phyloP scores from a whole-genome alignment of 108 stramenopile genomes.

The Fragilaria radians region DNA sequence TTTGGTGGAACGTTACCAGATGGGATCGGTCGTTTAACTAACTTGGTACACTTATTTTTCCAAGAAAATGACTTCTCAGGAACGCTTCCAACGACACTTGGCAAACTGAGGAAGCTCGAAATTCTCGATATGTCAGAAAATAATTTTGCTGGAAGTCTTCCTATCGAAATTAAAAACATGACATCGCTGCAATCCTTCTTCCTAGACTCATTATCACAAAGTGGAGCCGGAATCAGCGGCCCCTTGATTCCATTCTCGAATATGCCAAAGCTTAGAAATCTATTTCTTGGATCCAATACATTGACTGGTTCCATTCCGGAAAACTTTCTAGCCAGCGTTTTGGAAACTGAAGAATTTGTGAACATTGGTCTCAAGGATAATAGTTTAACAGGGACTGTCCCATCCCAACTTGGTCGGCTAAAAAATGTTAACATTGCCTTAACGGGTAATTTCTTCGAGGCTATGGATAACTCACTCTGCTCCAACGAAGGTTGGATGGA shows the following conservation, averaged over 20 bases:
- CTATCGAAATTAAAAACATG: constrained; percentile 10
- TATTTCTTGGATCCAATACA: constrained; percentile 40
- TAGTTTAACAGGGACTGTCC: constrained; percentile 33
- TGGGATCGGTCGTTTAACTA: constrained; percentile 40
- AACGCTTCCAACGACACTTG: constrained; percentile 50
- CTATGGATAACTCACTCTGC: constrained; percentile 50
- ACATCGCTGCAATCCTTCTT: constrained; percentile 34
- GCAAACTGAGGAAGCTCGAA: constrained; percentile 36
- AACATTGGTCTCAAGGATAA: constrained; percentile 29
- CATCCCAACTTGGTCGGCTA: constrained; percentile 23
- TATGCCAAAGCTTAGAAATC: constrained; percentile 40
- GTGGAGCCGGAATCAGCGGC: constrained; percentile 53
- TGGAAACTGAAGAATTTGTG: constrained; percentile 28
- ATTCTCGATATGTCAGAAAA: constrained; percentile 35
- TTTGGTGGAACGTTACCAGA: constrained; percentile 42
- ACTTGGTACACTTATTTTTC: constrained; percentile 41
- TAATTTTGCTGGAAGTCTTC: constrained; percentile 31
- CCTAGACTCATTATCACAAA: constrained; percentile 10
- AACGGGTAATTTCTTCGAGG: constrained; percentile 53
- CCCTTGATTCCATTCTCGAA: constrained; percentile 40
- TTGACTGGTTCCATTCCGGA: constrained; percentile 47
- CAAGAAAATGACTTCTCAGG: constrained; percentile 60
- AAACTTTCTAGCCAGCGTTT: constrained; percentile 33
- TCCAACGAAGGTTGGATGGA: constrained; percentile 55
- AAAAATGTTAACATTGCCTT: constrained; percentile 60